A percentile compares a stretch with the other conserved stretches of the same genome.
Conservation (phyloP, 345 rosid genomes). For the Limnanthes douglasii region DNA sequence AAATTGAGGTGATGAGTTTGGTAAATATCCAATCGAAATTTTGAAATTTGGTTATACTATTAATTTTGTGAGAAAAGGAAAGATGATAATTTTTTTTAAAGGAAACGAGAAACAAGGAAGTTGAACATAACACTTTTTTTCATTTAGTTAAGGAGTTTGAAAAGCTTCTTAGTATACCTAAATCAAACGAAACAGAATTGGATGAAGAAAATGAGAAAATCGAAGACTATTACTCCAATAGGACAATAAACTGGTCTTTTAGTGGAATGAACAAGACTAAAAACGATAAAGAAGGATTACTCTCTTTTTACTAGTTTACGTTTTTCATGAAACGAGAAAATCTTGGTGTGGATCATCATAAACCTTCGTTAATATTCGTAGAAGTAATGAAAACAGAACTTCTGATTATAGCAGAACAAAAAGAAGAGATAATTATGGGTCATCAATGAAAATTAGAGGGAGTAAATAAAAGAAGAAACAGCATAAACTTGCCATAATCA, state of each 20-base stretch:
- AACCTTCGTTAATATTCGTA: slow-evolving; percentile 41
- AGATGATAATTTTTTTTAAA: slow-evolving; percentile 61
- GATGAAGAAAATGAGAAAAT: slow-evolving; percentile 18
- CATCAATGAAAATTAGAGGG: slow-evolving; percentile 43
- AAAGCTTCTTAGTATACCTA: slow-evolving; percentile 28
- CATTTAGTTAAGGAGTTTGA: slow-evolving; percentile 82
- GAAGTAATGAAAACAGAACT: slow-evolving; percentile 47
- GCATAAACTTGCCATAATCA: slow-evolving; percentile 50
- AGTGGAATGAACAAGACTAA: too few relatives aligned
- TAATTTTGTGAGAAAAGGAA: slow-evolving; percentile 46
- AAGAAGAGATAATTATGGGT: slow-evolving; percentile 71
- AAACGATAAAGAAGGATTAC: slow-evolving; percentile 7
- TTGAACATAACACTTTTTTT: slow-evolving; percentile 57
- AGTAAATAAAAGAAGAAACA: slow-evolving; percentile 66
- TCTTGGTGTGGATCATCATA: slow-evolving; percentile 47
- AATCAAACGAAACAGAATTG: slow-evolving; percentile 17
- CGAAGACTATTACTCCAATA: slow-evolving; percentile 2
- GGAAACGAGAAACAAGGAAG: slow-evolving; percentile 47
- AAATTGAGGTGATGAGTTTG: slow-evolving; percentile 12
- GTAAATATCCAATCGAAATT: slow-evolving; percentile 6
- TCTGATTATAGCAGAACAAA: slow-evolving; percentile 64
- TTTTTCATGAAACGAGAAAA: slow-evolving; percentile 46
- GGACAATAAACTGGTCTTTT: too few relatives aligned
- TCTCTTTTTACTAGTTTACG: slow-evolving; percentile 34
- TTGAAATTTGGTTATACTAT: slow-evolving; percentile 11